Conservation (phyloP, 768 basidiomycete species). For the Botryobasidium botryosum region DNA sequence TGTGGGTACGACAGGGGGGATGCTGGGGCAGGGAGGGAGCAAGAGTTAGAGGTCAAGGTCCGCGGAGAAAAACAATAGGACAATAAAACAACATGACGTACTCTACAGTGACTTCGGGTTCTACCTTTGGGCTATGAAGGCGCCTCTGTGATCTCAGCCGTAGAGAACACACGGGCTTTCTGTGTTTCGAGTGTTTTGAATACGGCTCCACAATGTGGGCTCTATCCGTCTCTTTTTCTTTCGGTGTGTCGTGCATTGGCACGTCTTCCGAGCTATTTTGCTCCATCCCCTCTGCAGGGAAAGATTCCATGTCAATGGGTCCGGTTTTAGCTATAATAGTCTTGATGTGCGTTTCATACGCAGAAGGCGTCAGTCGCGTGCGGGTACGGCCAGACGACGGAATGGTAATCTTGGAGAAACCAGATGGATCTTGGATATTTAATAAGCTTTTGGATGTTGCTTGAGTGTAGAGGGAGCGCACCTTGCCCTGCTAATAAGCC, state of each 20-base stretch:
- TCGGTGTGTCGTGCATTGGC: background rate
- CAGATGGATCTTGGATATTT: slow-evolving; percentile 17
- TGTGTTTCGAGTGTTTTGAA: too few species aligned
- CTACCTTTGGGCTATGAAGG: too few species aligned
- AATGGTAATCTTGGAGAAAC: slow-evolving; percentile 1
- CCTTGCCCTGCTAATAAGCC: slow-evolving; percentile 37
- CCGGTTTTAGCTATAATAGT: background rate
- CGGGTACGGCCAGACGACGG: too few species aligned
- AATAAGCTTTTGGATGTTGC: slow-evolving; percentile 22
- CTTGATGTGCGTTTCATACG: too few species aligned
- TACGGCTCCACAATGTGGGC: too few species aligned
- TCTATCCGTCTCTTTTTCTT: slow-evolving; percentile 11
- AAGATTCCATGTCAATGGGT: slow-evolving; percentile 14
- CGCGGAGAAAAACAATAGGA: slow-evolving; percentile 8
- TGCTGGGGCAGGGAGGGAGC: slow-evolving; percentile 27
- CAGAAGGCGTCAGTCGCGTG: too few species aligned
- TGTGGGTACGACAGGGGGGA: slow-evolving; percentile 41
- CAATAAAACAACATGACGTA: too few species aligned
- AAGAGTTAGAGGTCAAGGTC: slow-evolving; percentile 9
- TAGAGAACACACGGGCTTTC: too few species aligned
- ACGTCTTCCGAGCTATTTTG: background rate
- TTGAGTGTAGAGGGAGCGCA: slow-evolving; percentile 30
- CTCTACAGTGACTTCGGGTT: too few species aligned
- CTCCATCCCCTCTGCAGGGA: background rate
- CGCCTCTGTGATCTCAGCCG: too few species aligned